Conservation (phyloP, 208 protist genomes). For the Acanthamoeba royreba region DNA sequence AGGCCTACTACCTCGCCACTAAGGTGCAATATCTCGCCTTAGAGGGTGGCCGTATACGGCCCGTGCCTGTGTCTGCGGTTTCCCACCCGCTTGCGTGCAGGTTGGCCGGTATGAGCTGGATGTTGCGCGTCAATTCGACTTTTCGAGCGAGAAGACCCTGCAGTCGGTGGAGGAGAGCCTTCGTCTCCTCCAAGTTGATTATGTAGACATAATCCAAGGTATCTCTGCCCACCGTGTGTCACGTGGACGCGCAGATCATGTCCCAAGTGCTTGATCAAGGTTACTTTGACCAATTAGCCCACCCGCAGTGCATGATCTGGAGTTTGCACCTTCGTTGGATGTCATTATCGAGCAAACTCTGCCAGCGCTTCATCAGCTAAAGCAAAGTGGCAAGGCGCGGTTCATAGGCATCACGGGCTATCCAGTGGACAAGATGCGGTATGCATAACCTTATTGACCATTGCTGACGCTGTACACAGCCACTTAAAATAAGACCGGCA, state of each 20-base stretch:
- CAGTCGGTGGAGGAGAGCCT: neutral
- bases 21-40: neutral
- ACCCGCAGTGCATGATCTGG: conserved; percentile 32
- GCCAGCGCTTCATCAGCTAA: neutral
- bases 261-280: too few species aligned
- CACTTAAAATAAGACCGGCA: neutral
- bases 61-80: too few species aligned
- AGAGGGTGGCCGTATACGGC: too few species aligned
- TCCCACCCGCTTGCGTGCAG: neutral
- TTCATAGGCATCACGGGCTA: conserved; percentile 44
- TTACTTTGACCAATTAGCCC: neutral
- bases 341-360: neutral
- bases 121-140: neutral
- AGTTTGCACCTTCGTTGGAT: neutral
- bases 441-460: neutral
- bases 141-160: neutral
- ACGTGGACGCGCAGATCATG: neutral
- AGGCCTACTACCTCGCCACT: conserved; percentile 23
- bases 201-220: neutral
- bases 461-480: neutral
- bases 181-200: neutral
- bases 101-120: neutral
- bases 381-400: neutral
- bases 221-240: neutral
- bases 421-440: neutral